Evolutionary conservation across 2,329 filamentous ascomycete species (phyloP).

Genomic region (Phialocephala subalpina): DNA sequence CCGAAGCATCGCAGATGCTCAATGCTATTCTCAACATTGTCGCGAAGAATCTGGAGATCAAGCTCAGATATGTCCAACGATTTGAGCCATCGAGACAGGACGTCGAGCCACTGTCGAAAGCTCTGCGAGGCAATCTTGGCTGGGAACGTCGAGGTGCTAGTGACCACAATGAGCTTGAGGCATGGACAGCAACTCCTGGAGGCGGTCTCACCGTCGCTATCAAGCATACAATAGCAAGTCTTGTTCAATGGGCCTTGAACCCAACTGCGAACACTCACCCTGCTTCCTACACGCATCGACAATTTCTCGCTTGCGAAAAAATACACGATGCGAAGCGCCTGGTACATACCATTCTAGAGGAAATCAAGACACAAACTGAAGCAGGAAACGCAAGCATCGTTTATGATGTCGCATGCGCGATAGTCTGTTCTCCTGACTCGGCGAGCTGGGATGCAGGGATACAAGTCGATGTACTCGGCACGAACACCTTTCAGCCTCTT

Average conservation of each 20-base stretch:
- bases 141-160: conserved; percentile 68
- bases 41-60: conserved; percentile 72
- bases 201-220: conserved; percentile 66
- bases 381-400: conserved; percentile 65
- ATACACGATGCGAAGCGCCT: conserved; percentile 69
- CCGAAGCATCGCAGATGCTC: conserved; percentile 74
- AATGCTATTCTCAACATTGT: conserved; percentile 75
- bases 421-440: conserved; percentile 73
- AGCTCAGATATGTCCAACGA: conserved; percentile 71
- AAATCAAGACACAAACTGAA: conserved; percentile 69
- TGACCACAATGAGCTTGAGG: conserved; percentile 72
- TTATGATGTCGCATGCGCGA: conserved; percentile 73
- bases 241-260: conserved; percentile 73
- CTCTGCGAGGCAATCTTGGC: conserved; percentile 64
- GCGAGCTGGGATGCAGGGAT: conserved; percentile 39
- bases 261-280: conserved; percentile 62
- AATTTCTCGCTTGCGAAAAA: conserved; percentile 67
- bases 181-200: conserved; percentile 65
- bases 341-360: conserved; percentile 70
- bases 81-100: conserved; percentile 73
- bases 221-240: conserved; percentile 65
- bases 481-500: conserved; percentile 19
- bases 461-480: conserved; percentile 26
- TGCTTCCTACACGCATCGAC: conserved; percentile 75
- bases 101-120: conserved; percentile 72